These are phyloP conservation scores for Cyclocybe cylindracea DNA, from an alignment of 768 basidiomycete species.

Conservation along the genomic window DNA sequence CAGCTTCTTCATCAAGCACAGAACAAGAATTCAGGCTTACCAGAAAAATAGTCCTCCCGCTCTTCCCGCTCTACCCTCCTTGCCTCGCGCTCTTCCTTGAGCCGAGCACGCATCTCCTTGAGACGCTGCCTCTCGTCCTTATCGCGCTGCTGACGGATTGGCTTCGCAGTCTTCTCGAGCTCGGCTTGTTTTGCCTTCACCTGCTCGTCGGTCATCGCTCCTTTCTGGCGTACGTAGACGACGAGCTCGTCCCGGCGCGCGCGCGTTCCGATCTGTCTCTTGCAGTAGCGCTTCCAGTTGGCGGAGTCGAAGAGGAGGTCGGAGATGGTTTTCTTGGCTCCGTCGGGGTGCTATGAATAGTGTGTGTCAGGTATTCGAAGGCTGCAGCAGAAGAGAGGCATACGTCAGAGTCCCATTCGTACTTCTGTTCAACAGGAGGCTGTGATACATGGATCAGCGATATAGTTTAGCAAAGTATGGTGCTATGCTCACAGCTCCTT, in stretches of 20 bases:
- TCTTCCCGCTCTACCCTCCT: slow-evolving; percentile 2
- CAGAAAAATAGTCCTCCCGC: neutral
- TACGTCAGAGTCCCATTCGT: slow-evolving; percentile 11
- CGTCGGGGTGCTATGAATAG: slow-evolving; percentile 4
- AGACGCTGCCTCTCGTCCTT: slow-evolving; percentile 6
- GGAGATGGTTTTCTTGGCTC: slow-evolving; percentile 9
- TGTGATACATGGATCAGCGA: too few species aligned
- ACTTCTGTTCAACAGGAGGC: slow-evolving; percentile 9
- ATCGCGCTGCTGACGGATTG: slow-evolving; percentile 6
- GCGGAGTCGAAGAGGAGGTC: slow-evolving; percentile 2
- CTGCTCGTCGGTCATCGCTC: slow-evolving; percentile 4
- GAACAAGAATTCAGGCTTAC: neutral
- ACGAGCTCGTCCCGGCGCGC: slow-evolving; percentile 2
- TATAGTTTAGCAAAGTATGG: too few species aligned
- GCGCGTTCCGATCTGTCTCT: slow-evolving; percentile 8
- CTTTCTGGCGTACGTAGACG: slow-evolving; percentile 3
- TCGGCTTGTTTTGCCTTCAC: slow-evolving; percentile 4
- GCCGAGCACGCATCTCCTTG: slow-evolving; percentile 5
- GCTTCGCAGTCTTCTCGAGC: slow-evolving; percentile 3
- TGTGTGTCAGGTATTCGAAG: neutral
- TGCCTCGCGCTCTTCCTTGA: slow-evolving; percentile 4
- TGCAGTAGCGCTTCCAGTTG: slow-evolving; percentile 14
- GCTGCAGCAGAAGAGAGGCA: neutral
- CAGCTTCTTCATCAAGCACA: too few species aligned
- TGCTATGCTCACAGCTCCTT: slow-evolving; percentile 2